Percentiles rank a stretch among this genome's conserved stretches.
Conservation (phyloP, 306 rosid genomes). For the Sophora flavescens region DNA sequence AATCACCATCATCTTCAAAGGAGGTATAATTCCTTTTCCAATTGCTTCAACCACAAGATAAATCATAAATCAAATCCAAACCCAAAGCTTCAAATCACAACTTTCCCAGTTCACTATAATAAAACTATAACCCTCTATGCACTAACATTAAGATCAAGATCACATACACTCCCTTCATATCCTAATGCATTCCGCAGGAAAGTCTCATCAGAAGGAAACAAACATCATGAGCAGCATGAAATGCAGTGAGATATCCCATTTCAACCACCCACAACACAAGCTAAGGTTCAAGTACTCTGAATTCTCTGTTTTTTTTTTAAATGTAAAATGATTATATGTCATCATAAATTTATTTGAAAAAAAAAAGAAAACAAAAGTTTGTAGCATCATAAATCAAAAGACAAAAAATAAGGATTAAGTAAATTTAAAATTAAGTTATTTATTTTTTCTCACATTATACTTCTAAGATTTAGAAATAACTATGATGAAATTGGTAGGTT, state of each 20-base stretch:
- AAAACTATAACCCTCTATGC: not conserved
- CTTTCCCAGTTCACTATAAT: not conserved
- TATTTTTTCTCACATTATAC: no score
- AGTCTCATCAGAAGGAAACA: slow-evolving; percentile 37
- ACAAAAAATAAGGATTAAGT: no score
- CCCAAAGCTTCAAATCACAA: slow-evolving; percentile 18
- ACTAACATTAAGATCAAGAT: not conserved
- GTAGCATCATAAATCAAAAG: no score
- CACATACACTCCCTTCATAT: not conserved
- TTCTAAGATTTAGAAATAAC: no score
- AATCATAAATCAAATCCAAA: slow-evolving; percentile 37
- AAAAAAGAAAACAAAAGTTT: no score
- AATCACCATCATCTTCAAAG: slow-evolving; percentile 43
- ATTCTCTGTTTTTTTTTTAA: slow-evolving; percentile 56
- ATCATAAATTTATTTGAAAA: no score
- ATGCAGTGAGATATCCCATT: slow-evolving; percentile 80
- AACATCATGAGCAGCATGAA: slow-evolving; percentile 45
- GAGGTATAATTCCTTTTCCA: slow-evolving; percentile 46
- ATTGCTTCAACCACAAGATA: slow-evolving; percentile 67
- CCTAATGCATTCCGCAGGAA: slow-evolving; percentile 44
- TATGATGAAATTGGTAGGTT: slow-evolving; percentile 37
- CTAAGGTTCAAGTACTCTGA: slow-evolving; percentile 79
- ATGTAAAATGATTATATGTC: no score
- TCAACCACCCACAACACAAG: slow-evolving; percentile 81
- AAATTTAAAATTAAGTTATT: no score